phyloP scores from a whole-genome alignment of 2,329 filamentous ascomycete species.

The Microcyclospora pomicola region DNA sequence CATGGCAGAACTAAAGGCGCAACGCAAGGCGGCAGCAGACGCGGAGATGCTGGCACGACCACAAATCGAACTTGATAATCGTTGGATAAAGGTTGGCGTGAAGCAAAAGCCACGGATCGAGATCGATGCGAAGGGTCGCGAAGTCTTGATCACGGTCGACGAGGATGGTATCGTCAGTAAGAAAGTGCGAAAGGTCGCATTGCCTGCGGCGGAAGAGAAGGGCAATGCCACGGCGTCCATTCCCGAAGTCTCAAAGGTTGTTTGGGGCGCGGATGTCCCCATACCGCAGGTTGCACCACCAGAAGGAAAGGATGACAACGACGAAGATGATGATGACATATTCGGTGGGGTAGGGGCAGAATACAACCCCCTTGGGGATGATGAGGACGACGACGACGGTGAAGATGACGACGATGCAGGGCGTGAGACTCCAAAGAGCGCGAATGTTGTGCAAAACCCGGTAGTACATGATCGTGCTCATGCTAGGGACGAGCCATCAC shows the following conservation, averaged over 20 bases:
- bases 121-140: slow-evolving; percentile 40
- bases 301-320: slow-evolving; percentile 12
- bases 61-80: slow-evolving; percentile 21
- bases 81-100: slow-evolving; percentile 27
- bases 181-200: slow-evolving; percentile 41
- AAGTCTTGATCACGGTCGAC: slow-evolving; percentile 46
- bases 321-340: slow-evolving; percentile 47
- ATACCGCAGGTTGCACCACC: slow-evolving; percentile 10
- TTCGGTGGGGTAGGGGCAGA: slow-evolving; percentile 46
- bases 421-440: not conserved
- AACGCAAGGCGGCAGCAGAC: slow-evolving; percentile 32
- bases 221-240: slow-evolving; percentile 10
- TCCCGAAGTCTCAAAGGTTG: slow-evolving; percentile 16
- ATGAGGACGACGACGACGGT: slow-evolving; percentile 34
- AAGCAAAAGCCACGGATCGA: slow-evolving; percentile 43
- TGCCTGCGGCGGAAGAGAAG: slow-evolving; percentile 21
- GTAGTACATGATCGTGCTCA: not conserved
- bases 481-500: not conserved
- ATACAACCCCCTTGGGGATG: slow-evolving; percentile 45
- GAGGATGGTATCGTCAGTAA: slow-evolving; percentile 47
- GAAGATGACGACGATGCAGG: slow-evolving; percentile 26
- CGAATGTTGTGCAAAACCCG: not conserved
- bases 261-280: slow-evolving; percentile 20
- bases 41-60: slow-evolving; percentile 26
- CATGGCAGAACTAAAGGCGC: slow-evolving; percentile 44